Conservation (phyloP, 1,139 yeast species). For the Insectozyma bohioensis region DNA sequence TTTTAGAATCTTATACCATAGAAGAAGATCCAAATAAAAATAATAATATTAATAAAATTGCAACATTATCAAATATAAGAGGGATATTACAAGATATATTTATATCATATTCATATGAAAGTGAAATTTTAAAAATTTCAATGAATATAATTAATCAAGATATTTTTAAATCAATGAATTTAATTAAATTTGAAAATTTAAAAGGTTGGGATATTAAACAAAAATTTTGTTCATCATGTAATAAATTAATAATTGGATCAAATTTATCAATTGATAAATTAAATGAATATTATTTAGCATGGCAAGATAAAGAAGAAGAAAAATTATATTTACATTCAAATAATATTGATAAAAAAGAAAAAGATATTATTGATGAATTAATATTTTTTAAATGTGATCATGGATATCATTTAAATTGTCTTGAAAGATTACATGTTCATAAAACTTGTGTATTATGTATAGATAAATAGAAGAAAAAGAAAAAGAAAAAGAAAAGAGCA, state of each 20-base stretch:
- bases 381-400: slow-evolving; percentile 50
- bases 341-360: slow-evolving; percentile 3
- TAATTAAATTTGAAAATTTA: slow-evolving; percentile 37
- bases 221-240: slow-evolving; percentile 70
- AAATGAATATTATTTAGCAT: slow-evolving; percentile 40
- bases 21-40: slow-evolving; percentile 15
- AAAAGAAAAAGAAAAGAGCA: too few relatives aligned
- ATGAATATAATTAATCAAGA: slow-evolving; percentile 55
- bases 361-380: slow-evolving; percentile 21
- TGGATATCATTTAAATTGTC: slow-evolving; percentile 66
- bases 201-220: slow-evolving; percentile 62
- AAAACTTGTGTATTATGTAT: slow-evolving; percentile 14
- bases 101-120: slow-evolving; percentile 64
- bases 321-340: slow-evolving; percentile 8
- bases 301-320: slow-evolving; percentile 41
- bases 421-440: slow-evolving; percentile 25
- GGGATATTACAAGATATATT: slow-evolving; percentile 62
- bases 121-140: slow-evolving; percentile 53
- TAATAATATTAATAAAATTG: slow-evolving; percentile 20
- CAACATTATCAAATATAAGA: slow-evolving; percentile 59
- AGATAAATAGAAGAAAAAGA: too few relatives aligned
- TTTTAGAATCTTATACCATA: slow-evolving; percentile 37
- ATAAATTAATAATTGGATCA: slow-evolving; percentile 61
- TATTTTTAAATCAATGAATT: slow-evolving; percentile 44
- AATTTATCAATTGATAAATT: slow-evolving; percentile 34